A percentile compares a stretch with the other conserved stretches of the same genome.
These are phyloP conservation scores for Cercospora zeae-maydis DNA, from an alignment of 2,329 filamentous ascomycete species.

Conservation along the genomic window DNA sequence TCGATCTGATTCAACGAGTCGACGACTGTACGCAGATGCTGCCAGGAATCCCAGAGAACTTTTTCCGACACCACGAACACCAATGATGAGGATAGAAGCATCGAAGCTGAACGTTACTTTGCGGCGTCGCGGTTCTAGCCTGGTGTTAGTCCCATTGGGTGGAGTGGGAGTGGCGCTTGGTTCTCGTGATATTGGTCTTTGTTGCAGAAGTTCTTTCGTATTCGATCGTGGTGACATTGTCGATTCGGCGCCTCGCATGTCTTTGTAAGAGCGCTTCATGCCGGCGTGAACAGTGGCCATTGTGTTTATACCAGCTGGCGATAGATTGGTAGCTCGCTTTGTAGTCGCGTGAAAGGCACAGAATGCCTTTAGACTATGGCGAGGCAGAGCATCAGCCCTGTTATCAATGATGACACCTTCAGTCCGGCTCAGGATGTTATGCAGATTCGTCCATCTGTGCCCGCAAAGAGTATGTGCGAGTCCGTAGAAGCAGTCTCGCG, in stretches of 20 bases:
- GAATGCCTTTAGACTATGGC: not conserved
- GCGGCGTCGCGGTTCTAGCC: slow-evolving; percentile 18
- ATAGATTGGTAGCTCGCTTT: not conserved
- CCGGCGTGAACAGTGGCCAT: slow-evolving; percentile 33
- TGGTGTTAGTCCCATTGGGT: slow-evolving; percentile 12
- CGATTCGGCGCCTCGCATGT: slow-evolving; percentile 26
- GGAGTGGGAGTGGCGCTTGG: slow-evolving; percentile 22
- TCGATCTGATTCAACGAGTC: slow-evolving; percentile 65
- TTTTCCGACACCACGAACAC: slow-evolving; percentile 71
- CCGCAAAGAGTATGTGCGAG: not conserved
- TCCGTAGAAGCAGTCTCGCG: not conserved
- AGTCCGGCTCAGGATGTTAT: not conserved
- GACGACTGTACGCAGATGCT: slow-evolving; percentile 65
- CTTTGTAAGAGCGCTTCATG: slow-evolving; percentile 31
- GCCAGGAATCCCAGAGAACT: slow-evolving; percentile 73
- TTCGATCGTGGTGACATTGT: slow-evolving; percentile 10
- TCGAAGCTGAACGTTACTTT: slow-evolving; percentile 51
- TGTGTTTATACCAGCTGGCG: not conserved
- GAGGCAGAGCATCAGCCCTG: not conserved
- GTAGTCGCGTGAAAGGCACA: not conserved
- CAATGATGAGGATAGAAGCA: slow-evolving; percentile 69
- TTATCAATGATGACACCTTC: not conserved
- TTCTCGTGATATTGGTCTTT: slow-evolving; percentile 18
- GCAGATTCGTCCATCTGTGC: not conserved
- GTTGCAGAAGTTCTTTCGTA: slow-evolving; percentile 19